Conservation (phyloP, 2,329 filamentous ascomycete species). For the Fusarium mexicanum region DNA sequence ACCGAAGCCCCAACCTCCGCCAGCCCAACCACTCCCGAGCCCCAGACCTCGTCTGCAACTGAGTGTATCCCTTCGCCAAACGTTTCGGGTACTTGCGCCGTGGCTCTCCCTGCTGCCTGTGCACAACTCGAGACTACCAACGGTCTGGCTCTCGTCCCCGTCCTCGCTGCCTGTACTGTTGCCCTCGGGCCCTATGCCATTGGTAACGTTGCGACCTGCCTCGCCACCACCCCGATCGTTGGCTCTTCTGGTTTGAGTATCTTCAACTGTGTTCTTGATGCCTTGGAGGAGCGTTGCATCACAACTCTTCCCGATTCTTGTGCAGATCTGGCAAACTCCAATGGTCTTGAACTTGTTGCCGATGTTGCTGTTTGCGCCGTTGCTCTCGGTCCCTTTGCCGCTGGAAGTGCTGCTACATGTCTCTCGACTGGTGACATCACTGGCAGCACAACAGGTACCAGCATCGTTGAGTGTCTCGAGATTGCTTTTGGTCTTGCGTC, state of each 20-base stretch:
- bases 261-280: neutral
- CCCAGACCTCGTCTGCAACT: neutral
- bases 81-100: neutral
- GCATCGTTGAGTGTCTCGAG: neutral
- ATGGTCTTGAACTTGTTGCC: neutral
- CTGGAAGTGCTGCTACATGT: constrained; percentile 1
- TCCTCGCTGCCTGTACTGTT: neutral
- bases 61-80: neutral
- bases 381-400: neutral
- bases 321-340: neutral
- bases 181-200: neutral
- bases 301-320: neutral
- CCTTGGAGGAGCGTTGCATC: neutral
- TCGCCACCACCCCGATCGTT: neutral
- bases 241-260: neutral
- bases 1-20: neutral
- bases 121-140: neutral
- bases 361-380: neutral
- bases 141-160: neutral
- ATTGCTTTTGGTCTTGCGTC: neutral
- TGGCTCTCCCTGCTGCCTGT: neutral
- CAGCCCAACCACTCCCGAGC: neutral
- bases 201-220: neutral
- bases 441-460: neutral
- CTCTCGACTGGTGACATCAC: neutral